A percentile compares a stretch with the other conserved stretches of the same genome.
Evolutionary conservation across 345 rosid genomes (phyloP).

Genomic region (Sapria himalayana): DNA sequence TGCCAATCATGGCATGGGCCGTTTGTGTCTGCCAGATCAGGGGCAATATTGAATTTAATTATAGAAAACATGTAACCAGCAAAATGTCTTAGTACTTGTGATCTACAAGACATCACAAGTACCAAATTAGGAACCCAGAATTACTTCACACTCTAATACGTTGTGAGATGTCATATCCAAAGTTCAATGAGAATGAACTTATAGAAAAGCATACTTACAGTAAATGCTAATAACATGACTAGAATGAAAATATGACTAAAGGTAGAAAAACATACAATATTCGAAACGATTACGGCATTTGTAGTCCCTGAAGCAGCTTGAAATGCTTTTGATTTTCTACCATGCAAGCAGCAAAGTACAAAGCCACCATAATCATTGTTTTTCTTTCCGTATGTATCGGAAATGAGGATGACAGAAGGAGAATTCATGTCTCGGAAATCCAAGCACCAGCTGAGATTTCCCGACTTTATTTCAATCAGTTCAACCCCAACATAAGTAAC

Average conservation of each 20-base stretch:
- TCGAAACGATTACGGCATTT: conserved; percentile 47
- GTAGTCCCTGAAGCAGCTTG: conserved; percentile 93
- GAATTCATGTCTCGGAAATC: conserved; percentile 95
- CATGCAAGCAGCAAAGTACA: conserved; percentile 74
- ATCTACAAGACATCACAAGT: no score
- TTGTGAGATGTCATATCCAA: neutral
- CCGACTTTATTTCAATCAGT: conserved; percentile 53
- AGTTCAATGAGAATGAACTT: neutral
- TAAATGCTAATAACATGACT: neutral
- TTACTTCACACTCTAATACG: conserved; percentile 1
- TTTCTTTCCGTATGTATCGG: conserved; percentile 56
- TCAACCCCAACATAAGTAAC: conserved; percentile 80
- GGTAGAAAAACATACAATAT: conserved; percentile 31
- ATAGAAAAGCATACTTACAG: neutral
- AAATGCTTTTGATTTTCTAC: conserved; percentile 93
- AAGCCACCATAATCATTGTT: conserved; percentile 50
- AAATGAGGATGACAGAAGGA: conserved; percentile 55
- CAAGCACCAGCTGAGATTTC: conserved; percentile 81
- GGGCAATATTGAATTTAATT: conserved; percentile 6
- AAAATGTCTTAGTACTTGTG: no score
- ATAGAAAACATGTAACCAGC: neutral
- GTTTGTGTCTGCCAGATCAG: conserved; percentile 59
- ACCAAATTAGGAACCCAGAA: no score
- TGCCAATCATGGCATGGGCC: conserved; percentile 70
- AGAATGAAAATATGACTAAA: conserved; percentile 2